Evolutionary conservation across 2,329 filamentous ascomycete species (phyloP).

Genomic region (Trichoderma gracile): DNA sequence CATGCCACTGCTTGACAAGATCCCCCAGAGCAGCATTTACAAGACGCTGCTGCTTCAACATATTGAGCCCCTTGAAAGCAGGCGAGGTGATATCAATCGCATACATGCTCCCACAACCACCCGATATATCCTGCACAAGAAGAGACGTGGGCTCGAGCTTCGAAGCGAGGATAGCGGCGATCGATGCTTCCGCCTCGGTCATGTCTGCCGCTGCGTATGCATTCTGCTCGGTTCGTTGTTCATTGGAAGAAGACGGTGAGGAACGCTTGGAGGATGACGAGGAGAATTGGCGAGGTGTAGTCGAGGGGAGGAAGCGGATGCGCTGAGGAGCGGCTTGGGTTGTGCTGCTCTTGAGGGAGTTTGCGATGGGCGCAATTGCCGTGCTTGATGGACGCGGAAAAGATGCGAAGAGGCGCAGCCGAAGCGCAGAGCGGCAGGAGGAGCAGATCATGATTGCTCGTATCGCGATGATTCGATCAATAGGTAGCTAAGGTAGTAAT

Average conservation of each 20-base stretch:
- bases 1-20: conserved; percentile 79
- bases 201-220: conserved; percentile 33
- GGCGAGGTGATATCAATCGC: conserved; percentile 74
- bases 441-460: conserved; percentile 27
- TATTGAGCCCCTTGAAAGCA: conserved; percentile 67
- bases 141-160: conserved; percentile 55
- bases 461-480: neutral
- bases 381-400: neutral
- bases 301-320: neutral
- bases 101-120: conserved; percentile 87
- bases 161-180: conserved; percentile 55
- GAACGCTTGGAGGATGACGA: neutral
- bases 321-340: neutral
- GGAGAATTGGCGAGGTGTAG: conserved; percentile 9
- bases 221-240: conserved; percentile 21
- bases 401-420: conserved; percentile 8
- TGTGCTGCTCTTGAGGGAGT: neutral
- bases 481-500: neutral
- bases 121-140: conserved; percentile 75
- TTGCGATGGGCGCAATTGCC: conserved; percentile 10
- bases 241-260: conserved; percentile 6
- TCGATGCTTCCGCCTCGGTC: conserved; percentile 56
- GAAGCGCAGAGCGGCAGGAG: conserved; percentile 28
- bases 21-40: conserved; percentile 75
- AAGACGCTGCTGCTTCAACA: conserved; percentile 80